Evolutionary conservation across 306 rosid genomes (phyloP), one percentile per base, ranked within the genome.

Genomic region (Corylus heterophylla): DNA sequence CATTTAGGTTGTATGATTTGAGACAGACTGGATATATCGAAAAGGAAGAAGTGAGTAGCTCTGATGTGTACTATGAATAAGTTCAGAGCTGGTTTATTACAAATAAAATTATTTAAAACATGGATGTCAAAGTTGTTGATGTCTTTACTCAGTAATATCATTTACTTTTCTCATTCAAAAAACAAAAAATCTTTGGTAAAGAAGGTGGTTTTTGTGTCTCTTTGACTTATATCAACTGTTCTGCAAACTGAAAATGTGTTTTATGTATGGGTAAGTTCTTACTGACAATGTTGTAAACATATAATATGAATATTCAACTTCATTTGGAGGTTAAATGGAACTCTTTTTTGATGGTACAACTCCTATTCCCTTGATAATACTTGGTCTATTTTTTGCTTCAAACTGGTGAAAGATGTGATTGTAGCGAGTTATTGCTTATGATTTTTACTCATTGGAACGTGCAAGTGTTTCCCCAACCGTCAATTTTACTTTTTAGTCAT

Each of bases 1-100:
- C 97, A 25, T 92, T 92, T 82, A 87, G 87, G 69, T 75, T 92
- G 89, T 92, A 89, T 84, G 94, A 89, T 86, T 82, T 92, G 92
- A 85, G 86, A 81, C 89, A 92, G 47, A 84, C 90, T 0, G 97
- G 97, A 88, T 89, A 49, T 68, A 92, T 92, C 62, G 92, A 88
- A 79, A 86, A 84, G 76, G 94, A 92, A 85, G 97, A 92, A 82
- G 97, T 89, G 83, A 75, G 90, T 81, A 64, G 54, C 80, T 59
- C 80, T 78, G 66, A 11, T 74, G 14, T 62, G 54, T 71, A 73
- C 70, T 76, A 59, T 22, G 59, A 63, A 56, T 4, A 74, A 70
- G 51, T 72, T 76, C 50, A 64, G 14, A 59, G 68, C 77, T 66
- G 62, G 69, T 64, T 54, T 39, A 45, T 70, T 50, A 7, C 14